phyloP scores from a whole-genome alignment of 2,329 filamentous ascomycete genomes.

The Ophiostoma tasmaniense region DNA sequence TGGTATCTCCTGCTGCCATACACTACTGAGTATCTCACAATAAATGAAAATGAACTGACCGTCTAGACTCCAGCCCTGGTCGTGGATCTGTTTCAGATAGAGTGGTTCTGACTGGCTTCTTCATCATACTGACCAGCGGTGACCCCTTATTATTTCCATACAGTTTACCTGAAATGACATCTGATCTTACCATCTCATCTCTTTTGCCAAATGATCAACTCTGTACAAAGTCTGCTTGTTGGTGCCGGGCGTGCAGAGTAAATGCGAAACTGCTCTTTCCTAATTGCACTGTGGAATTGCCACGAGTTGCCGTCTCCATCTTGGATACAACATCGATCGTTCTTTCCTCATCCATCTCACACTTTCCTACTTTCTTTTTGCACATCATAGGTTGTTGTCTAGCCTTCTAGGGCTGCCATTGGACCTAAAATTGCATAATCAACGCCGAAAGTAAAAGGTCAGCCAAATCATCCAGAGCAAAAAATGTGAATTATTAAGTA shows the following conservation, averaged over 20 bases:
- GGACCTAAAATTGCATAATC: background rate
- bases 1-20: too few relatives aligned
- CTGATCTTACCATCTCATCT: background rate
- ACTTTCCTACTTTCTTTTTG: background rate
- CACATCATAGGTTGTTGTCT: too few relatives aligned
- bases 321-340: background rate
- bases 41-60: too few relatives aligned
- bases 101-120: conserved; percentile 9
- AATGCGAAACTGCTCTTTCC: background rate
- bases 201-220: background rate
- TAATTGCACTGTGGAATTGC: background rate
- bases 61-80: conserved; percentile 4
- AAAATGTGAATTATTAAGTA: background rate
- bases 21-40: too few relatives aligned
- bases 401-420: background rate
- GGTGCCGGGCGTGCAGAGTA: background rate
- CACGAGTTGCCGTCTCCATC: background rate
- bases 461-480: background rate
- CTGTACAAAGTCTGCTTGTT: background rate
- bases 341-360: background rate
- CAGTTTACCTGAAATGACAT: too few relatives aligned
- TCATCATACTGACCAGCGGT: background rate
- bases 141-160: background rate
- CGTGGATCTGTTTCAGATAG: conserved; percentile 13
- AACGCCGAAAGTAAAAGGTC: background rate